phyloP scores from a whole-genome alignment of 2,329 filamentous ascomycete genomes.

The Chlorencoelia australis region DNA sequence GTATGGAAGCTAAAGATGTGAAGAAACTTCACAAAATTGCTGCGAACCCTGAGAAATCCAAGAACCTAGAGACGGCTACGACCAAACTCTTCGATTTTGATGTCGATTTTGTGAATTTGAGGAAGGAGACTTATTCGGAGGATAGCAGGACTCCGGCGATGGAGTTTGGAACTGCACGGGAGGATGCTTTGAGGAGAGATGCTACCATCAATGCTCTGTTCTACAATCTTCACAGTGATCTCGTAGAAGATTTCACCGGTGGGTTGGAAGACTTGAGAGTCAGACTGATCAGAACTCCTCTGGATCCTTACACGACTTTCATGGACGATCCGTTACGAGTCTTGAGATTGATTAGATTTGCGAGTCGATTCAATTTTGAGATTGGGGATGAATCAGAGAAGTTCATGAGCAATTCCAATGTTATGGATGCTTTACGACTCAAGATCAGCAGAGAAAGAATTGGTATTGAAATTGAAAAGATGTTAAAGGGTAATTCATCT shows the following conservation, averaged over 20 bases:
- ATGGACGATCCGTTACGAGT: constrained; percentile 87
- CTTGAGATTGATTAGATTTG: constrained; percentile 79
- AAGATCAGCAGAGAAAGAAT: constrained; percentile 93
- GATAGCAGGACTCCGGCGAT: constrained; percentile 83
- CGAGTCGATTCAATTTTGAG: constrained; percentile 68
- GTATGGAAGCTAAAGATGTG: constrained; percentile 46
- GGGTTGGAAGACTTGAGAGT: constrained; percentile 66
- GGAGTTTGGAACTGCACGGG: constrained; percentile 85
- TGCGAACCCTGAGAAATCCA: constrained; percentile 90
- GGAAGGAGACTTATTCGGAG: constrained; percentile 84
- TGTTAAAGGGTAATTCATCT: constrained; percentile 55
- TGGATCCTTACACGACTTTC: constrained; percentile 86
- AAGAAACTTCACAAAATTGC: constrained; percentile 79
- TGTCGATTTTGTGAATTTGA: constrained; percentile 86
- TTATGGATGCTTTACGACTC: constrained; percentile 64
- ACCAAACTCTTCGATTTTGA: constrained; percentile 78
- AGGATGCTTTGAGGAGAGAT: constrained; percentile 83
- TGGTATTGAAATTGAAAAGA: constrained; percentile 81
- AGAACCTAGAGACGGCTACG: constrained; percentile 87
- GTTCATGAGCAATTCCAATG: constrained; percentile 70
- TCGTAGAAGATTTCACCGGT: constrained; percentile 77
- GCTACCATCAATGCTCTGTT: constrained; percentile 94
- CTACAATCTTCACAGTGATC: constrained; percentile 75
- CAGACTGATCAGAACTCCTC: constrained; percentile 70
- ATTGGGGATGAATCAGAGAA: constrained; percentile 61